Conservation (phyloP, 768 basidiomycete species). For the Lactifluus volemus region DNA sequence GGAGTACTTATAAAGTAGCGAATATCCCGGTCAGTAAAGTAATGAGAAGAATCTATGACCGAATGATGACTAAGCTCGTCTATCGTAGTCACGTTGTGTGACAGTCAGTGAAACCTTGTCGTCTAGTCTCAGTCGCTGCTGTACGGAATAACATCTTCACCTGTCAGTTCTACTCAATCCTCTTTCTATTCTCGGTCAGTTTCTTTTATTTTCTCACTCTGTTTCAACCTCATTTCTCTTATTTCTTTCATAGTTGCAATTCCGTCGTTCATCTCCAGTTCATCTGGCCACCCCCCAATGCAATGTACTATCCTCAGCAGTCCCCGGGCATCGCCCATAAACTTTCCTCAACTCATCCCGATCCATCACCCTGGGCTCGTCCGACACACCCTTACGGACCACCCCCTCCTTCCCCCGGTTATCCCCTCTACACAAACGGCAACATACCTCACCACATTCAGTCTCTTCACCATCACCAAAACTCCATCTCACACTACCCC, state of each 20-base stretch:
- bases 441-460: constrained; percentile 37
- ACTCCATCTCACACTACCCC: constrained; percentile 68
- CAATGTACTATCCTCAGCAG: constrained; percentile 81
- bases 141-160: background rate
- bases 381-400: constrained; percentile 45
- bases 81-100: background rate
- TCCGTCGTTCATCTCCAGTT: background rate
- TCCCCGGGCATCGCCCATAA: constrained; percentile 76
- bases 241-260: constrained; percentile 15
- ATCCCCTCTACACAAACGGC: constrained; percentile 69
- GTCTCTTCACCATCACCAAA: constrained; percentile 67
- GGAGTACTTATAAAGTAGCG: constrained; percentile 19
- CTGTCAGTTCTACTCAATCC: background rate
- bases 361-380: constrained; percentile 66
- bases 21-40: constrained; percentile 16
- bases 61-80: constrained; percentile 7
- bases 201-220: background rate
- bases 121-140: background rate
- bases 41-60: background rate
- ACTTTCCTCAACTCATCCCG: constrained; percentile 56
- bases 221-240: background rate
- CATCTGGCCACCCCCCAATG: constrained; percentile 29
- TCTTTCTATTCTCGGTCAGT: constrained; percentile 1
- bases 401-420: constrained; percentile 63
- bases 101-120: background rate